A percentile compares a stretch with the other conserved stretches of the same genome.
Evolutionary conservation across 305 asterid genomes (phyloP).

Genomic region (Withania somnifera): DNA sequence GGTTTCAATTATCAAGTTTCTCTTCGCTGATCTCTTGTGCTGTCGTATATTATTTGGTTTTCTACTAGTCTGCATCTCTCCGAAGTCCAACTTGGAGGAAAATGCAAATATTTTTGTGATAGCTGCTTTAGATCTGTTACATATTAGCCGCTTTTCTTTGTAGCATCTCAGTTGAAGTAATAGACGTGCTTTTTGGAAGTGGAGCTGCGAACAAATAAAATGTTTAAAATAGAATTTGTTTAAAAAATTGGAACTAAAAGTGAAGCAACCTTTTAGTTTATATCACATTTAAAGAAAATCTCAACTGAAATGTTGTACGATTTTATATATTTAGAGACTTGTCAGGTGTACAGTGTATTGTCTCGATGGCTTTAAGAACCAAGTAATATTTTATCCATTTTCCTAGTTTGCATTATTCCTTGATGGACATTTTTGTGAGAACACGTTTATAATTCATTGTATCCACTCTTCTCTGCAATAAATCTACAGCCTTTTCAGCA

Average conservation of each 20-base stretch:
- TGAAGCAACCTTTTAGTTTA: background rate
- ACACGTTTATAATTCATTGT: background rate
- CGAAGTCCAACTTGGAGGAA: background rate
- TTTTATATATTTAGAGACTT: background rate
- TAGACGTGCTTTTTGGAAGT: background rate
- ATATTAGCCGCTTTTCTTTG: slow-evolving; percentile 3
- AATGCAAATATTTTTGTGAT: background rate
- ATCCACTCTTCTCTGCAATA: background rate
- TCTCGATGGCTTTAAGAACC: background rate
- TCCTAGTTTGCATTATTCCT: background rate
- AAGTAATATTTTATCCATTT: too few relatives aligned
- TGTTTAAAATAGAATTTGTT: background rate
- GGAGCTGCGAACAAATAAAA: background rate
- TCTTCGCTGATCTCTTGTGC: background rate
- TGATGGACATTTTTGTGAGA: background rate
- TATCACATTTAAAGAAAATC: background rate
- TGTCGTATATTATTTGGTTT: background rate
- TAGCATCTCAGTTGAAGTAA: background rate
- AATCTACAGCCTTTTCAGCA: background rate
- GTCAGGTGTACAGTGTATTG: background rate
- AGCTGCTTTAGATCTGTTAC: background rate
- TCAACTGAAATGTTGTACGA: background rate
- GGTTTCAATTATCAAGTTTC: background rate
- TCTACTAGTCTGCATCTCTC: background rate
- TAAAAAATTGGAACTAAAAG: background rate